Conservation (phyloP, 441 rosid species). For the Mallotus repandus region DNA sequence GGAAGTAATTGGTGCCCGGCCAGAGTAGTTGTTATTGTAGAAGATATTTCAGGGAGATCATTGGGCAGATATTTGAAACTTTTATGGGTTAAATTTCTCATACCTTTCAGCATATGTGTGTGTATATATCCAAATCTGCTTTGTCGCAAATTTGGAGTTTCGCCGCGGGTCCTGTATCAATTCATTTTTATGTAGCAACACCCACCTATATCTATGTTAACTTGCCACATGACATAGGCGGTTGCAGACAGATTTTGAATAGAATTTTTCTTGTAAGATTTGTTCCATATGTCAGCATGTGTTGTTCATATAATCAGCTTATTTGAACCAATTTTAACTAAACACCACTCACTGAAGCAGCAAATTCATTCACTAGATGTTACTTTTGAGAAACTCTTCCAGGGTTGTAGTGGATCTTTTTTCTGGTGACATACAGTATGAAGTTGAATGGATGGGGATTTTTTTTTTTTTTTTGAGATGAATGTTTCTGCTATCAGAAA, state of each 20-base stretch:
- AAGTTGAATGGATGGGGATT: no score
- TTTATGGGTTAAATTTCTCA: not conserved
- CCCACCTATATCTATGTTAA: conserved; percentile 9
- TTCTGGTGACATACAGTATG: no score
- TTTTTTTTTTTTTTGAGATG: no score
- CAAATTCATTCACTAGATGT: no score
- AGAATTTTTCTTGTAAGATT: conserved; percentile 23
- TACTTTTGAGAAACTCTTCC: no score
- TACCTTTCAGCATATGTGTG: conserved; percentile 22
- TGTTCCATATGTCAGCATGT: not conserved
- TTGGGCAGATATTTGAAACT: not conserved
- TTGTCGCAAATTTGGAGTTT: conserved; percentile 12
- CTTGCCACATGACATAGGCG: conserved; percentile 14
- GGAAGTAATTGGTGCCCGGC: not conserved
- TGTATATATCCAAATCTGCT: conserved; percentile 14
- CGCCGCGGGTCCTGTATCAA: conserved; percentile 22
- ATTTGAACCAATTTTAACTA: not conserved
- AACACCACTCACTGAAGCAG: no score
- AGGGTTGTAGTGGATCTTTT: no score
- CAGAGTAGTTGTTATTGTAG: conserved; percentile 8
- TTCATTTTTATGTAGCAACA: conserved; percentile 31
- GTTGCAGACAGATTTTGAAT: conserved; percentile 18
- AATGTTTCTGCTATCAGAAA: no score
- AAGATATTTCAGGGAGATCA: conserved; percentile 12
- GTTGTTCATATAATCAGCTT: conserved; percentile 13